Base-by-base conservation (phyloP, 345 rosid species). In the Heritiera littoralis region DNA sequence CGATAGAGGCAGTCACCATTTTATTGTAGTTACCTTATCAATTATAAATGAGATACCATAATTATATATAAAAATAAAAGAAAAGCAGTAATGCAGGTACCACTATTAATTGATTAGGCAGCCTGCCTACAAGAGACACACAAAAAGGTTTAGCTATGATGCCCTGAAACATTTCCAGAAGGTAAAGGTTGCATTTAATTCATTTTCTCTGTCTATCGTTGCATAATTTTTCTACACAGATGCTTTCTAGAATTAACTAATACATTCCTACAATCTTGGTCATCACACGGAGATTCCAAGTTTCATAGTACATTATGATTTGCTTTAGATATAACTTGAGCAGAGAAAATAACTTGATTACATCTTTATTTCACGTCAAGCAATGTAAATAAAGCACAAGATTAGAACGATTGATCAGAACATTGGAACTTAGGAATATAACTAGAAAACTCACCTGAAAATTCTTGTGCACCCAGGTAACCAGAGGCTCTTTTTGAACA, bases 401-500 rank as follows among this genome's bases (percentile, higher is more conserved):
- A 20, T 12, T 32, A 75, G 55, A 5, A 60, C 43, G 23, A 69
- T 38, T 43, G 20, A 51, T 73, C 30, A 64, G 64, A 40, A 67
- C 23, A 72, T 3, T 1, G 38, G 38, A 35, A 35, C 0, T 35
- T 35, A 35, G 38, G 38, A 35, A 35, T 35, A 35, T 35, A 35
- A 18, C 14, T 9, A 40, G 61, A 18, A 75, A 67, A 73, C 77
- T 76, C 77, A 92, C 99, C 98, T 97, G 99, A 82, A 97, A 97
- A 80, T 93, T 94, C 77, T 89, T 91, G 87, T 97, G 99, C 45
- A 97, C 99, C 99, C 99, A 97, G 12, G 99, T 94, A 58, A 93
- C 97, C 61, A 94, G 77, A 65, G 98, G 99, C 87, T 93, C 99
- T 83, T 92, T 94, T 30, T 82, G 88, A 56, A 88, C 82, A 75